These are phyloP conservation scores for Bolboschoenus planiculmis DNA, from an alignment of 176 grass and related monocot genomes.

Conservation along the genomic window DNA sequence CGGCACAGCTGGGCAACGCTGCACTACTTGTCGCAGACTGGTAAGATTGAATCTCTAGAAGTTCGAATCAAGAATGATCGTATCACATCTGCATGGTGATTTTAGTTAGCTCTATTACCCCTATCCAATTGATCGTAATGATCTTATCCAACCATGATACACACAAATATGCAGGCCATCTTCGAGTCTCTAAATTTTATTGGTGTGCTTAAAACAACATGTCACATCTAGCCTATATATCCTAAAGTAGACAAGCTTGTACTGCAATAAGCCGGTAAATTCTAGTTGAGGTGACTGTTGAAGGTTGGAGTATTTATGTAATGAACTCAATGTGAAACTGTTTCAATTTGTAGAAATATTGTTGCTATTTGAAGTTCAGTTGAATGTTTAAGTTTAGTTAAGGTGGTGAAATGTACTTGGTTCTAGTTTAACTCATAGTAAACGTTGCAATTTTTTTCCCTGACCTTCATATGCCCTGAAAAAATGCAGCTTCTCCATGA, in stretches of 20 bases:
- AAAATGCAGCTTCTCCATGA: constrained; percentile 78
- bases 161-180: background rate
- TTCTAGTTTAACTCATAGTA: background rate
- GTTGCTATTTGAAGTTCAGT: background rate
- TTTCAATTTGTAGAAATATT: constrained; percentile 11
- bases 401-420: background rate
- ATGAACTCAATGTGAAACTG: constrained; percentile 7
- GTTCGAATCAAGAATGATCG: background rate
- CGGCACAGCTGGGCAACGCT: constrained; percentile 91
- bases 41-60: constrained; percentile 33
- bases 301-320: background rate
- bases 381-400: background rate
- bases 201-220: background rate
- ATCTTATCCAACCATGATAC: background rate
- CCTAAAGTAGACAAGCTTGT: background rate
- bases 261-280: background rate
- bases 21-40: constrained; percentile 96
- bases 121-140: background rate
- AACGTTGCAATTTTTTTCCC: constrained; percentile 2
- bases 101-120: background rate
- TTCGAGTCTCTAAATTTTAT: background rate
- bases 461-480: background rate
- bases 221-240: constrained; percentile 3
- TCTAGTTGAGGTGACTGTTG: background rate
- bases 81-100: background rate